These are phyloP conservation scores for Tubosaeta brunneosetosa DNA, from an alignment of 768 basidiomycete genomes.

Conservation along the genomic window DNA sequence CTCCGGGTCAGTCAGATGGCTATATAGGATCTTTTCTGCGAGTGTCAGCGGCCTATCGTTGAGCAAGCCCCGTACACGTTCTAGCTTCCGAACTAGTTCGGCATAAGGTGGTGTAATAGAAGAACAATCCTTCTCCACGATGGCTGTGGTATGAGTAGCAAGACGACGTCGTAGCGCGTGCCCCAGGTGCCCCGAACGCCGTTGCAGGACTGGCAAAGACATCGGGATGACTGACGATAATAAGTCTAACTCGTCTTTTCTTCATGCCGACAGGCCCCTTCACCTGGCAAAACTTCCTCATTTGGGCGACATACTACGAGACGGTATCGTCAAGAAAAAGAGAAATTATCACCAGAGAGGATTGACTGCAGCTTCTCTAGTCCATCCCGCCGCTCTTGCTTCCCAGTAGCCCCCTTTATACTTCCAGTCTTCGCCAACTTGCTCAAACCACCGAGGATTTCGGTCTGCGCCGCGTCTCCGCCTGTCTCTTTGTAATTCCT, in stretches of 20 bases:
- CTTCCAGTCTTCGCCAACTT: constrained; percentile 64
- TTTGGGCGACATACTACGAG: background rate
- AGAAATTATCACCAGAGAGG: constrained; percentile 73
- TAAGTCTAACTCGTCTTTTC: background rate
- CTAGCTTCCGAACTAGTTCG: constrained; percentile 63
- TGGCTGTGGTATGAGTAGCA: constrained; percentile 38
- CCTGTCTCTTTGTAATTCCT: constrained; percentile 73
- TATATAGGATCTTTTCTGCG: constrained; percentile 97
- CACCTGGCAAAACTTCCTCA: background rate
- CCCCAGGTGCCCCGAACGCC: constrained; percentile 8
- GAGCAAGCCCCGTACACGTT: constrained; percentile 63
- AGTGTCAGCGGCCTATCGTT: constrained; percentile 77
- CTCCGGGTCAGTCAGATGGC: constrained; percentile 80
- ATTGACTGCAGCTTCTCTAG: constrained; percentile 36
- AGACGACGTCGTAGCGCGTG: constrained; percentile 28
- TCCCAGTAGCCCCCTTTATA: constrained; percentile 87
- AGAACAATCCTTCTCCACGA: constrained; percentile 52
- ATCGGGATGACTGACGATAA: constrained; percentile 8
- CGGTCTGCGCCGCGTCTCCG: constrained; percentile 56
- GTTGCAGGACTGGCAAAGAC: constrained; percentile 20
- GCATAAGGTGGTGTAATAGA: constrained; percentile 86
- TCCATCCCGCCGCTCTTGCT: constrained; percentile 61
- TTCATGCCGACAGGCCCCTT: too few species aligned
- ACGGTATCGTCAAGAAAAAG: constrained; percentile 22
- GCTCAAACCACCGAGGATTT: constrained; percentile 72